phyloP scores from a whole-genome alignment of 192 early-diverging fungal genomes.

The Coemansia sp. region DNA sequence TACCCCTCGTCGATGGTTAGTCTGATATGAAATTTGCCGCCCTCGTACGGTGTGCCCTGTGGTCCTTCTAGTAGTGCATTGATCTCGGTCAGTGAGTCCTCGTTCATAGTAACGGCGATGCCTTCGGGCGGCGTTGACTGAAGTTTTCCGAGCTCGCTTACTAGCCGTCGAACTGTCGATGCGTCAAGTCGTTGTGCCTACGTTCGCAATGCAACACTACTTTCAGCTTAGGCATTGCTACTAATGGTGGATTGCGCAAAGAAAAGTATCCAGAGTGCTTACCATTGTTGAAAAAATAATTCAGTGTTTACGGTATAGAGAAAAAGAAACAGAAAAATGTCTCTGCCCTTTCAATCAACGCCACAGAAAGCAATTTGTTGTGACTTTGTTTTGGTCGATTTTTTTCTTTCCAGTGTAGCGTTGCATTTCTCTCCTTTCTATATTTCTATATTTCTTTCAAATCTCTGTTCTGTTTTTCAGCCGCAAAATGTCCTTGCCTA shows the following conservation, averaged over 20 bases:
- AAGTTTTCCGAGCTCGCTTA: constrained; percentile 63
- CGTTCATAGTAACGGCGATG: constrained; percentile 73
- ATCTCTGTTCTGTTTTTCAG: background rate
- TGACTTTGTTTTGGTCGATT: too few species aligned
- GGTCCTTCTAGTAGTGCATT: constrained; percentile 86
- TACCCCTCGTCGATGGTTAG: constrained; percentile 74
- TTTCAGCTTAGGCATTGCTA: background rate
- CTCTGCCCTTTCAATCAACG: background rate
- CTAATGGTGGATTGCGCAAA: background rate
- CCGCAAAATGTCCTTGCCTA: background rate
- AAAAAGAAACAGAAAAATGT: background rate
- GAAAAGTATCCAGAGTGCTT: background rate
- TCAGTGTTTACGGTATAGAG: background rate
- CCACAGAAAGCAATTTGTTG: background rate
- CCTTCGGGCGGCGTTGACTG: constrained; percentile 77
- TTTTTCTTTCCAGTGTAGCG: background rate
- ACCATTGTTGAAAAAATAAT: background rate
- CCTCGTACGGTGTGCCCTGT: constrained; percentile 85
- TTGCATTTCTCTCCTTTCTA: too few species aligned
- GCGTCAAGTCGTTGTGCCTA: constrained; percentile 46
- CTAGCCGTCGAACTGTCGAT: constrained; percentile 58
- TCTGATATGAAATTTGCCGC: constrained; percentile 76
- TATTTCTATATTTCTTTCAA: background rate
- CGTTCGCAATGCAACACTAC: background rate
- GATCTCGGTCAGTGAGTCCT: constrained; percentile 78